Conservation (phyloP, 108 stramenopile genomes). For the Seminavis robusta region DNA sequence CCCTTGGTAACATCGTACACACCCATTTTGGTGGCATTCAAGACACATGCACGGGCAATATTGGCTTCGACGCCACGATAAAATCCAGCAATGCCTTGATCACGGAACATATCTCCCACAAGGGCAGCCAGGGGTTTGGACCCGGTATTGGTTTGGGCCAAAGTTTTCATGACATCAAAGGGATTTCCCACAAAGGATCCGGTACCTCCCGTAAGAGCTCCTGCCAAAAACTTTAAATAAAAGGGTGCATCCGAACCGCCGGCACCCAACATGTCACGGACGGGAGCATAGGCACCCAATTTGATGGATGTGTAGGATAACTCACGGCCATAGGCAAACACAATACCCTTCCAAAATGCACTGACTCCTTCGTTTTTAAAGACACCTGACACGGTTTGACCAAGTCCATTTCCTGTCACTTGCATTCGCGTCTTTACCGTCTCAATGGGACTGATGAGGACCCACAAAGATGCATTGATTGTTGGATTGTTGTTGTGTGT, state of each 20-base stretch:
- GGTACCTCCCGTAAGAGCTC: conserved; percentile 83
- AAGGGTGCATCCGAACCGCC: conserved; percentile 70
- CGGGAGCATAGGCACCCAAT: conserved; percentile 65
- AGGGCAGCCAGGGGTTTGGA: conserved; percentile 43
- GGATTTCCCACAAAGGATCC: conserved; percentile 85
- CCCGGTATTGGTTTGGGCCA: conserved; percentile 82
- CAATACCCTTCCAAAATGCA: conserved; percentile 88
- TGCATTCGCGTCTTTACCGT: conserved; percentile 94
- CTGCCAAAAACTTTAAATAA: conserved; percentile 83
- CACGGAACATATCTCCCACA: conserved; percentile 62
- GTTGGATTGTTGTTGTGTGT: background rate
- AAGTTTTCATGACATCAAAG: conserved; percentile 89
- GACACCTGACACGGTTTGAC: conserved; percentile 1
- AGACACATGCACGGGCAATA: conserved; percentile 80
- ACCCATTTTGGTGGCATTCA: conserved; percentile 95
- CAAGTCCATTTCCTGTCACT: conserved; percentile 48
- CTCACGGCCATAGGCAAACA: conserved; percentile 86
- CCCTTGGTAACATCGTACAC: conserved; percentile 88
- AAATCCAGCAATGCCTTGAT: conserved; percentile 89
- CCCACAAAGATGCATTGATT: background rate
- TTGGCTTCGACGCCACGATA: conserved; percentile 89
- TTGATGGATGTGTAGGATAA: conserved; percentile 86
- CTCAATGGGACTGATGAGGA: conserved; percentile 44
- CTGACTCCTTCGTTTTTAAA: conserved; percentile 68
- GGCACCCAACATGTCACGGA: conserved; percentile 73